Evolutionary conservation across 495 filamentous ascomycete species (phyloP), one percentile per base, ranked within the genome.

Genomic region (Aspergillus heteromorphus): DNA sequence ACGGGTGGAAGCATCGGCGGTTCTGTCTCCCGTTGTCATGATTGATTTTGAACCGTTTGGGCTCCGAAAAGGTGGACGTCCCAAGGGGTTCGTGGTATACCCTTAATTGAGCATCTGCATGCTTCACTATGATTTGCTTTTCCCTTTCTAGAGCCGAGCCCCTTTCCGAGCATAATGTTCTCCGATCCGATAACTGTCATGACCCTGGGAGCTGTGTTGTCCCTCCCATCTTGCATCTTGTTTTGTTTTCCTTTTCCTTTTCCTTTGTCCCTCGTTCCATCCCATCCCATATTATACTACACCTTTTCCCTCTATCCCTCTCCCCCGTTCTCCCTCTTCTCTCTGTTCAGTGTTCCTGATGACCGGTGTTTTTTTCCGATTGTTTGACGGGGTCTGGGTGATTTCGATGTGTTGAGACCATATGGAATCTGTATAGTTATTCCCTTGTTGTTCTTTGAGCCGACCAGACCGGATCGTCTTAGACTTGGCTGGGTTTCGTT

Each of bases 61-160:
- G 41, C 29, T 14, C 49, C 40, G 19, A 45, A 23, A 23, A 23
- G 56, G 56, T 52, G 38, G 49, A 65, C 53, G 60, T 48, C 49
- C 49, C 49, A 47, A 45, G 61, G 53, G 64, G 63, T 69, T 60
- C 65, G 69, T 76, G 58, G 60, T 72, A 74, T 73, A 74, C 71
- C 71, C 73, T 62, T 66, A 63, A 61, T 70, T 63, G 65, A 69
- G 61, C 63, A 68, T 74, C 65, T 71, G 60, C 63, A 73, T 72
- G 66, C 62, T 67, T 74, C 60, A 57, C 65, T 56, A 57, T 61
- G 59, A 49, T 52, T 59, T 63, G 62, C 53, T 59, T 53, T 57
- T 65, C 59, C 62, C 21, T 45, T 45, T 49, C 9, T 42, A 23
- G 16, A 40, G 29, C 43, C 38, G 16, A 40, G 29, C 43, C 38